Evolutionary conservation across 2,329 filamentous ascomycete genomes (phyloP).

Genomic region (Gnomoniopsis smithogilvyi): DNA sequence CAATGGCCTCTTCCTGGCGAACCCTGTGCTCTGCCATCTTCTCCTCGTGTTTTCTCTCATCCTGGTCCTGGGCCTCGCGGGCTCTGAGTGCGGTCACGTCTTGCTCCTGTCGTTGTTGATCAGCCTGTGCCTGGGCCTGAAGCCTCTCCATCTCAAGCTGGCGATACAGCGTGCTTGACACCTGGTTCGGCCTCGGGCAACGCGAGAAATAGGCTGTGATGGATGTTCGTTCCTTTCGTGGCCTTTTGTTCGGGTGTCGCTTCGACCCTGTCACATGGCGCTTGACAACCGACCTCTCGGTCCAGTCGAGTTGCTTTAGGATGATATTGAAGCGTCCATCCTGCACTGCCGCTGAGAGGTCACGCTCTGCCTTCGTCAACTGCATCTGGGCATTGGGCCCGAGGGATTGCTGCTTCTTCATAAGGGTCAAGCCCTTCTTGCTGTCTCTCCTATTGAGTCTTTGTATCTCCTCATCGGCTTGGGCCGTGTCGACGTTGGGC

Average conservation of each 20-base stretch:
- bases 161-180: constrained; percentile 10
- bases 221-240: constrained; percentile 34
- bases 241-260: constrained; percentile 21
- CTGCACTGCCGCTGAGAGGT: constrained; percentile 31
- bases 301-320: constrained; percentile 43
- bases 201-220: constrained; percentile 46
- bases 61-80: neutral
- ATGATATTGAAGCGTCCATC: constrained; percentile 38
- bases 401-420: constrained; percentile 24
- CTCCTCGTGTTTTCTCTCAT: neutral
- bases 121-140: neutral
- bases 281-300: constrained; percentile 23
- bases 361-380: constrained; percentile 35
- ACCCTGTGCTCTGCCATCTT: neutral
- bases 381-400: constrained; percentile 37
- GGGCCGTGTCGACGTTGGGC: constrained; percentile 35
- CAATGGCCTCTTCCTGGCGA: neutral
- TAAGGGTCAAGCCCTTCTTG: constrained; percentile 19
- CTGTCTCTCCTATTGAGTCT: constrained; percentile 32
- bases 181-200: constrained; percentile 28
- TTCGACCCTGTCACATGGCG: constrained; percentile 8
- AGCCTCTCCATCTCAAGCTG: constrained; percentile 1
- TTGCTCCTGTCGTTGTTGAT: neutral
- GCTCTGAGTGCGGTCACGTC: neutral
- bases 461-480: constrained; percentile 34